Conservation (phyloP, 805 yeast genomes). For the Metschnikowia aberdeeniae region DNA sequence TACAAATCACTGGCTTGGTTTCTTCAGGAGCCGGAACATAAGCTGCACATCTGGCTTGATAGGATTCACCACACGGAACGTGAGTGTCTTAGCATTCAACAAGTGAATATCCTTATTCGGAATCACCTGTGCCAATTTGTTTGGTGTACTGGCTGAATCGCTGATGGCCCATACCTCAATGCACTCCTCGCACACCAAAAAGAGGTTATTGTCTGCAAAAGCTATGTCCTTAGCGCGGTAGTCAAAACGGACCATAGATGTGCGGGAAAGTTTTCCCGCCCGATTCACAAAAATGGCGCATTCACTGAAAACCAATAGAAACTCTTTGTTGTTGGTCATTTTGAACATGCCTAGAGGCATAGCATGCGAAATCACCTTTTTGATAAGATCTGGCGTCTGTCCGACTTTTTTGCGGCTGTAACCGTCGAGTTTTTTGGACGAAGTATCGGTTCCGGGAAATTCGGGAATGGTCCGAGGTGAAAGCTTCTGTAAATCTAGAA, state of each 20-base stretch:
- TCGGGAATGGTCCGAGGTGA: slow-evolving; percentile 59
- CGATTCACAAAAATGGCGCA: slow-evolving; percentile 65
- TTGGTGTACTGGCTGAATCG: slow-evolving; percentile 39
- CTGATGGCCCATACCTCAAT: slow-evolving; percentile 65
- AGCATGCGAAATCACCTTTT: slow-evolving; percentile 37
- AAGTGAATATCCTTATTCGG: slow-evolving; percentile 60
- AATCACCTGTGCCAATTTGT: slow-evolving; percentile 60
- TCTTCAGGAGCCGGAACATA: slow-evolving; percentile 28
- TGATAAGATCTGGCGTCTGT: slow-evolving; percentile 22
- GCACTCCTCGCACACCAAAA: slow-evolving; percentile 57
- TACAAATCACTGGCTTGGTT: not conserved
- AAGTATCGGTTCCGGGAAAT: slow-evolving; percentile 24
- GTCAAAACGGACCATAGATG: slow-evolving; percentile 40
- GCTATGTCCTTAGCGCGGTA: slow-evolving; percentile 37
- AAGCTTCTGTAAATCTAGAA: slow-evolving; percentile 54
- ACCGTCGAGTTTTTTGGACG: slow-evolving; percentile 27
- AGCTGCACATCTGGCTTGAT: slow-evolving; percentile 57
- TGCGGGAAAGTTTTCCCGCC: slow-evolving; percentile 49
- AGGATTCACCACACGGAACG: slow-evolving; percentile 61
- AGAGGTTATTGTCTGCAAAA: slow-evolving; percentile 30
- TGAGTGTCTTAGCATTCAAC: slow-evolving; percentile 21
- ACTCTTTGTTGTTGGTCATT: slow-evolving; percentile 48
- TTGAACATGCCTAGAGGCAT: slow-evolving; percentile 63
- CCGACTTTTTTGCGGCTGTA: slow-evolving; percentile 30
- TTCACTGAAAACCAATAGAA: slow-evolving; percentile 63